Evolutionary conservation across 1,284 basidiomycete species (phyloP).

Genomic region (Trichosporon sp.): DNA sequence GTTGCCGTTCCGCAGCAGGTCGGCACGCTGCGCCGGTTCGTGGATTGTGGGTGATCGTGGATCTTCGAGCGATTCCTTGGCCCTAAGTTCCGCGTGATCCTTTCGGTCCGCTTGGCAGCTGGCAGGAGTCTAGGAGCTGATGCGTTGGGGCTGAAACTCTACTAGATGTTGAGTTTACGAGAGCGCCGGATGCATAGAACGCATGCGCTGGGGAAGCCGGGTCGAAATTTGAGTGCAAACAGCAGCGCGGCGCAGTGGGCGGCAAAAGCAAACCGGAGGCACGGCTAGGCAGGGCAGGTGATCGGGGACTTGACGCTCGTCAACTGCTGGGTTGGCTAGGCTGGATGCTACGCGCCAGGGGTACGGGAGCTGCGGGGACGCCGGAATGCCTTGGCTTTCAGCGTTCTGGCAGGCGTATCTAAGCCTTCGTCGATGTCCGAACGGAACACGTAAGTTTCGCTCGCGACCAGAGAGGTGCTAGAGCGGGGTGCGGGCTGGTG

Average conservation of each 20-base stretch:
- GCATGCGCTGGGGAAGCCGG: neutral
- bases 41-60: neutral
- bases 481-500: neutral
- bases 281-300: neutral
- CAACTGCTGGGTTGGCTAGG: neutral
- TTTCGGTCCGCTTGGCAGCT: slow-evolving; percentile 2
- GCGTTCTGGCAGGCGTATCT: too few relatives aligned
- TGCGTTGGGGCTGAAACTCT: neutral
- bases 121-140: neutral
- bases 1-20: slow-evolving; percentile 14
- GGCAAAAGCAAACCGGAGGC: neutral
- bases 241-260: neutral
- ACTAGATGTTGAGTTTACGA: neutral
- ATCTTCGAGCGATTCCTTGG: slow-evolving; percentile 12
- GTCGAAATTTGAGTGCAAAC: neutral
- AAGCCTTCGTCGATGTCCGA: slow-evolving; percentile 2
- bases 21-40: neutral
- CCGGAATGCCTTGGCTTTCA: neutral
- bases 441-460: neutral
- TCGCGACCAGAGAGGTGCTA: neutral
- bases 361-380: neutral
- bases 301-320: neutral
- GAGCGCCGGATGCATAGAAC: slow-evolving; percentile 1
- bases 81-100: neutral
- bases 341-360: neutral